These are phyloP conservation scores for Penicillium sp. DNA, from an alignment of 2,329 filamentous ascomycete genomes.

Conservation along the genomic window DNA sequence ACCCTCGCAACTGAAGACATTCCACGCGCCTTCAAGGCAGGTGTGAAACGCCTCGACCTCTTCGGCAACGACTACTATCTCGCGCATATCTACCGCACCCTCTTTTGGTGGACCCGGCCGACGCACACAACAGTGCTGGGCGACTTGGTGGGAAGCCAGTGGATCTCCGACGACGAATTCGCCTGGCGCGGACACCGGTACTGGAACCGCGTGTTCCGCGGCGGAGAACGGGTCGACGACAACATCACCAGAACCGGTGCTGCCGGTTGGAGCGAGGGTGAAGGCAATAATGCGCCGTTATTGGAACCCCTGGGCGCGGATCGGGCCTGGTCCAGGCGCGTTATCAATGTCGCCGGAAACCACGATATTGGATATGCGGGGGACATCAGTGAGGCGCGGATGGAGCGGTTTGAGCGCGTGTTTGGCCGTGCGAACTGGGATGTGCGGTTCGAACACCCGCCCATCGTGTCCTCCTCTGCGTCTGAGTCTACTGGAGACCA, in stretches of 20 bases:
- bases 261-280: conserved; percentile 39
- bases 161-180: conserved; percentile 87
- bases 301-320: conserved; percentile 35
- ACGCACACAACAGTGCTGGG: conserved; percentile 88
- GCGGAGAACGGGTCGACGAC: conserved; percentile 59
- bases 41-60: conserved; percentile 79
- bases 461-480: conserved; percentile 21
- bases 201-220: conserved; percentile 77
- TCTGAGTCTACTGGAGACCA: not conserved
- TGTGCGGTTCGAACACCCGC: conserved; percentile 65
- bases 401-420: conserved; percentile 75
- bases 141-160: conserved; percentile 90
- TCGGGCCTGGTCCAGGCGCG: conserved; percentile 64
- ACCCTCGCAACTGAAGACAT: conserved; percentile 63
- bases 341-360: conserved; percentile 91
- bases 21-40: conserved; percentile 61
- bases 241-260: conserved; percentile 35
- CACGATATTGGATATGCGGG: conserved; percentile 97
- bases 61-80: conserved; percentile 94
- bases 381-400: conserved; percentile 72
- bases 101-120: conserved; percentile 79
- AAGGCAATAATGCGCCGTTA: conserved; percentile 16
- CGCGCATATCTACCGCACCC: conserved; percentile 81
- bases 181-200: conserved; percentile 67
- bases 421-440: conserved; percentile 94